phyloP scores from a whole-genome alignment of 495 filamentous ascomycete species.

The Xylaria castorea region DNA sequence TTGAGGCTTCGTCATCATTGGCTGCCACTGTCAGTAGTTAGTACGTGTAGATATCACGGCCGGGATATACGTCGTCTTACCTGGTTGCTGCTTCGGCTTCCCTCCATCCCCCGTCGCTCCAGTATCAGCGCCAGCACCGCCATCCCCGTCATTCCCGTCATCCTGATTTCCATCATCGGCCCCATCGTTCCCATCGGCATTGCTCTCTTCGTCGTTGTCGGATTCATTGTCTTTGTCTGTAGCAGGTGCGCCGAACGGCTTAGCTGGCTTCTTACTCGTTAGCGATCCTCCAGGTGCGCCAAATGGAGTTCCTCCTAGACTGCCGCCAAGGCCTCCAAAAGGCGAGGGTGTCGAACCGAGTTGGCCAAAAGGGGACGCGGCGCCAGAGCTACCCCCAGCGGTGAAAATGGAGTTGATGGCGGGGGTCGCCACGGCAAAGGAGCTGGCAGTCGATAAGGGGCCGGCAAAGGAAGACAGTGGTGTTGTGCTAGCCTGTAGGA shows the following conservation, averaged over 20 bases:
- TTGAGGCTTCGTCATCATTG: slow-evolving; percentile 72
- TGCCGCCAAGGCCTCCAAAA: slow-evolving; percentile 43
- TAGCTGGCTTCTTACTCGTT: slow-evolving; percentile 64
- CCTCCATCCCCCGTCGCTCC: slow-evolving; percentile 67
- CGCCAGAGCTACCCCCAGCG: slow-evolving; percentile 24
- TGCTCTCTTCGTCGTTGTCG: slow-evolving; percentile 55
- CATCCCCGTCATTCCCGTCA: slow-evolving; percentile 40
- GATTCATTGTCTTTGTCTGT: slow-evolving; percentile 63
- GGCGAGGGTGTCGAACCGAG: slow-evolving; percentile 26
- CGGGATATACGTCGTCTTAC: slow-evolving; percentile 51
- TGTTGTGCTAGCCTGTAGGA: slow-evolving; percentile 40
- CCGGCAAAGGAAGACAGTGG: slow-evolving; percentile 49
- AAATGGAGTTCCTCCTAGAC: slow-evolving; percentile 62
- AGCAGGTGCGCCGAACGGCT: slow-evolving; percentile 74
- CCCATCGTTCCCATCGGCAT: slow-evolving; percentile 45
- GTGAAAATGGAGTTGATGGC: slow-evolving; percentile 31
- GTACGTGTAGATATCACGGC: slow-evolving; percentile 21
- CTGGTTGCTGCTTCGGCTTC: slow-evolving; percentile 66
- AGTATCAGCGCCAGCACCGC: slow-evolving; percentile 26
- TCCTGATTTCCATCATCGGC: slow-evolving; percentile 52
- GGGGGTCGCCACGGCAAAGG: slow-evolving; percentile 27
- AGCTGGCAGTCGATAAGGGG: slow-evolving; percentile 30
- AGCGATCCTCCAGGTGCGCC: slow-evolving; percentile 66
- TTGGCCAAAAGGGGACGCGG: slow-evolving; percentile 36
- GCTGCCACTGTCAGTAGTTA: slow-evolving; percentile 51